Conservation (phyloP, 2,329 filamentous ascomycete genomes). For the Exserohilum rostratum region DNA sequence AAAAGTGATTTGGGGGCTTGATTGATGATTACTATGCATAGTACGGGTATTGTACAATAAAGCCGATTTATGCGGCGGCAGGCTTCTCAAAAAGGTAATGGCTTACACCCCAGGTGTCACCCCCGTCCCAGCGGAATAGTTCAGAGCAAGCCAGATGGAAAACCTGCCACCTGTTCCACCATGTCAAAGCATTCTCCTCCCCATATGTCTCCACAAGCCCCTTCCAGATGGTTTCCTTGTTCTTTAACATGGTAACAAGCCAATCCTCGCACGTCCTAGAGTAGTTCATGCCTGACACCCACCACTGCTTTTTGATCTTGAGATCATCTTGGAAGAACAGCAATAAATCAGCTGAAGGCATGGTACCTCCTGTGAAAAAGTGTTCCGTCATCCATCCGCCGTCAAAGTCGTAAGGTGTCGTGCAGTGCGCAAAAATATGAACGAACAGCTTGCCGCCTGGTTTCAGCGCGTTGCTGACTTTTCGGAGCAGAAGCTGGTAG, state of each 20-base stretch:
- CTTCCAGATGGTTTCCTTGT: conserved; percentile 67
- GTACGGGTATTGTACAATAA: background rate
- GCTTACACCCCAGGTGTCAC: conserved; percentile 71
- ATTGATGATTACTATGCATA: background rate
- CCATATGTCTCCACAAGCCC: conserved; percentile 70
- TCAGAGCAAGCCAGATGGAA: conserved; percentile 76
- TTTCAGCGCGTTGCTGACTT: conserved; percentile 65
- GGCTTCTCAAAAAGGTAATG: conserved; percentile 71
- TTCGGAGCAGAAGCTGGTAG: conserved; percentile 70
- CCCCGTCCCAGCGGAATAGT: conserved; percentile 68
- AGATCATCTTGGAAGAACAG: conserved; percentile 71
- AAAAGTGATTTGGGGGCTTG: background rate
- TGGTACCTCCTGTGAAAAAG: conserved; percentile 76
- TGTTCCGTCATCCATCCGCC: conserved; percentile 75
- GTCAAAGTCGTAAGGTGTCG: conserved; percentile 72
- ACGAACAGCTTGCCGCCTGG: conserved; percentile 71
- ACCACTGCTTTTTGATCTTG: conserved; percentile 68
- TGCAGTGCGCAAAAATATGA: conserved; percentile 70
- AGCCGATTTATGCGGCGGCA: background rate
- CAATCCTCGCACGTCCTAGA: conserved; percentile 74
- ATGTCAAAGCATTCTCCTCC: conserved; percentile 62
- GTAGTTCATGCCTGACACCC: conserved; percentile 72
- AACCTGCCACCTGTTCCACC: conserved; percentile 74
- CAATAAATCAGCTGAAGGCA: conserved; percentile 71
- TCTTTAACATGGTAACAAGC: conserved; percentile 65